phyloP scores from a whole-genome alignment of 257 asterid genomes.

The Solanum sitiens region DNA sequence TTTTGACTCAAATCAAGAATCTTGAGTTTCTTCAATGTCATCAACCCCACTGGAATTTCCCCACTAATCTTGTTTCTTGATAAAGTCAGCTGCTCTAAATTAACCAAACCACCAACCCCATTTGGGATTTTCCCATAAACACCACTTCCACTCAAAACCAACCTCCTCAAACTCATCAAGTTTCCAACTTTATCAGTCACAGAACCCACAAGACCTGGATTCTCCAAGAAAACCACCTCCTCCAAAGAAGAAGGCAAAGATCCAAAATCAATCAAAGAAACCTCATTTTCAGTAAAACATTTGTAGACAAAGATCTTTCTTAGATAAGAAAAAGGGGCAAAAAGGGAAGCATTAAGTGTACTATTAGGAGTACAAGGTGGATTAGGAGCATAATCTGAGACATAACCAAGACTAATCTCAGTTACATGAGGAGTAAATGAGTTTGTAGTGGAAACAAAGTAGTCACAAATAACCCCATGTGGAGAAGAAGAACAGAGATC shows the following conservation, averaged over 20 bases:
- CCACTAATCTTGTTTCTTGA: conserved; percentile 52
- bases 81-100: conserved; percentile 58
- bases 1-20: conserved; percentile 67
- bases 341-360: conserved; percentile 34
- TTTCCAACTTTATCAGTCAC: conserved; percentile 25
- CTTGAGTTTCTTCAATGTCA: conserved; percentile 34
- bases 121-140: conserved; percentile 36
- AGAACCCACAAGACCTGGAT: conserved; percentile 45
- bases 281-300: conserved; percentile 39
- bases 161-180: conserved; percentile 29
- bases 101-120: conserved; percentile 19
- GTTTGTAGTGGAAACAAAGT: conserved; percentile 12
- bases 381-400: conserved; percentile 70
- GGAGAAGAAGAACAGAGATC: conserved; percentile 80
- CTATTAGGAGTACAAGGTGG: conserved; percentile 55
- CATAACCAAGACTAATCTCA: conserved; percentile 74
- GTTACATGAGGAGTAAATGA: conserved; percentile 35
- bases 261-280: conserved; percentile 40
- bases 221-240: conserved; percentile 57
- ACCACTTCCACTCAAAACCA: conserved; percentile 44
- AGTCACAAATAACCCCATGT: conserved; percentile 81
- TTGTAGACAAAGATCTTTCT: conserved; percentile 61
- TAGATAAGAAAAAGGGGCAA: conserved; percentile 37
- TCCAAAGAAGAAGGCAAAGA: conserved; percentile 23
- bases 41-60: conserved; percentile 15